These are phyloP conservation scores for Dryas octopetala DNA, from an alignment of 306 rosid species.

Conservation along the genomic window DNA sequence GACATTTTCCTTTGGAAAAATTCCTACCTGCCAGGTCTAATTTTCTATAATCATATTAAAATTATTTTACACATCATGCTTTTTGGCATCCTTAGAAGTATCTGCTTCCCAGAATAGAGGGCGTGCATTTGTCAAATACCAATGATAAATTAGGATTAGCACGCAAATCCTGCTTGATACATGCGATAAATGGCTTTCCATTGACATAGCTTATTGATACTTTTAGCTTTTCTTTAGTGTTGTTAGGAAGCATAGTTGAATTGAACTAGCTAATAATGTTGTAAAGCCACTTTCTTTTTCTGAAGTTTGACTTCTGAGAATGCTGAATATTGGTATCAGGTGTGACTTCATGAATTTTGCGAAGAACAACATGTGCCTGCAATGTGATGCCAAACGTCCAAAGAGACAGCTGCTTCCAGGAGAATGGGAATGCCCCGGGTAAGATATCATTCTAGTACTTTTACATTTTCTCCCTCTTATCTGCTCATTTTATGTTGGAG, in stretches of 20 bases:
- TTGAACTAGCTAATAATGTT: conserved; percentile 1
- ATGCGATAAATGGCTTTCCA: conserved; percentile 5
- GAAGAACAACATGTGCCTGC: conserved; percentile 79
- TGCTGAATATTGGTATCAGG: conserved; percentile 54
- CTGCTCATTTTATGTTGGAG: conserved; percentile 2
- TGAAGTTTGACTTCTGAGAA: conserved; percentile 4
- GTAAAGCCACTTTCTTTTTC: background rate
- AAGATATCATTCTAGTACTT: conserved; percentile 41
- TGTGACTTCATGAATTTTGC: conserved; percentile 99
- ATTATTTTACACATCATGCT: background rate
- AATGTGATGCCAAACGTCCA: conserved; percentile 98
- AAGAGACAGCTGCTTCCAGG: conserved; percentile 96
- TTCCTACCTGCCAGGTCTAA: background rate
- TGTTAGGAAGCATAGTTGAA: background rate
- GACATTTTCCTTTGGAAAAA: background rate
- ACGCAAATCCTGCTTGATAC: too few species aligned
- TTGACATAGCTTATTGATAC: background rate
- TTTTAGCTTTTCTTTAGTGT: background rate
- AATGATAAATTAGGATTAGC: background rate
- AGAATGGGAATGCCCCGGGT: conserved; percentile 99
- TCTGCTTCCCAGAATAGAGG: background rate
- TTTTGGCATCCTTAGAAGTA: background rate
- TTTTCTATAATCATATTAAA: background rate
- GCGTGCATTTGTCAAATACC: background rate
- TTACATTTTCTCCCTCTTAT: conserved; percentile 9